These are phyloP conservation scores for Cystobasidium sp. DNA, from an alignment of 1,284 basidiomycete genomes.

Conservation along the genomic window DNA sequence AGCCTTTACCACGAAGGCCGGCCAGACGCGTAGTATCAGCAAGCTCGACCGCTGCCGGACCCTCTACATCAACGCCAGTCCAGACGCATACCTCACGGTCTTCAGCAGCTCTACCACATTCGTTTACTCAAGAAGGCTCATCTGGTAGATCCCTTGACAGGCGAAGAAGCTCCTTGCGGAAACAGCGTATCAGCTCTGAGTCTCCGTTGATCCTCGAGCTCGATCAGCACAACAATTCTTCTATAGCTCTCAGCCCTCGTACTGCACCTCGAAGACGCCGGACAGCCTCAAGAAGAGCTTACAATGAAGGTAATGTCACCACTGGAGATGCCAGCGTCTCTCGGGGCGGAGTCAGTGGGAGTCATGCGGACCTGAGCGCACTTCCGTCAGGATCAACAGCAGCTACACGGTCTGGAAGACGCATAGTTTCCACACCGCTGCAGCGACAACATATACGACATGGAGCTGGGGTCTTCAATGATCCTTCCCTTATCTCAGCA, in stretches of 20 bases:
- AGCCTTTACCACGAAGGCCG: constrained; percentile 31
- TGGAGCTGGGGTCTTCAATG: not conserved
- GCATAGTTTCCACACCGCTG: constrained; percentile 31
- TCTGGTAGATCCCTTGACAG: constrained; percentile 9
- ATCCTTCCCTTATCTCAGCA: constrained; percentile 12
- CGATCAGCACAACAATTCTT: constrained; percentile 44
- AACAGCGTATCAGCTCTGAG: constrained; percentile 6
- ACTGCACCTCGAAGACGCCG: constrained; percentile 13
- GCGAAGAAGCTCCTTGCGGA: constrained; percentile 4
- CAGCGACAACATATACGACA: constrained; percentile 14
- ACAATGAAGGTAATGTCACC: not conserved
- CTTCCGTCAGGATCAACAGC: constrained; percentile 5
- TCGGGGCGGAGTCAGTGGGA: not conserved
- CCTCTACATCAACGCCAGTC: constrained; percentile 31
- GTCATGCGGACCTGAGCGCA: not conserved
- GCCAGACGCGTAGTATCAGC: constrained; percentile 25
- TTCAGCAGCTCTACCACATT: constrained; percentile 21
- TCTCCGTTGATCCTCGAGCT: constrained; percentile 34
- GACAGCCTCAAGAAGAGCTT: constrained; percentile 1
- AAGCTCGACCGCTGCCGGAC: constrained; percentile 22
- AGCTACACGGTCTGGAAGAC: constrained; percentile 1
- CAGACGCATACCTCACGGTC: constrained; percentile 20
- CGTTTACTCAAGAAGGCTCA: constrained; percentile 13
- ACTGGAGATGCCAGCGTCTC: constrained; percentile 7
- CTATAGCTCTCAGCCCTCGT: constrained; percentile 27